A percentile compares a stretch with the other conserved stretches of the same genome.
Evolutionary conservation across 2,329 filamentous ascomycete species (phyloP).

Genomic region (Ascosphaera apis): DNA sequence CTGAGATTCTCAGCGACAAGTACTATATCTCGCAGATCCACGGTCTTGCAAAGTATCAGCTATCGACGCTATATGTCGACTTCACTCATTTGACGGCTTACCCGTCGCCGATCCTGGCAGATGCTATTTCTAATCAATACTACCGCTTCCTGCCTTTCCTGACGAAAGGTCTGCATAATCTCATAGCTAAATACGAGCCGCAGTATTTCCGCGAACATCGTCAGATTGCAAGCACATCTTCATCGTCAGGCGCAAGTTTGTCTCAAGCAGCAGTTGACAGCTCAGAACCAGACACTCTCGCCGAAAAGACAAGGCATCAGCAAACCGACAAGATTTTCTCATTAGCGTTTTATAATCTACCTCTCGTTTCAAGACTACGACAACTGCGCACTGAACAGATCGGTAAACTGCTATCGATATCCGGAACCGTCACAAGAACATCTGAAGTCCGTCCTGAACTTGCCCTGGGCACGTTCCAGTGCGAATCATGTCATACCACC

Average conservation of each 20-base stretch:
- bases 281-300: conserved; percentile 28
- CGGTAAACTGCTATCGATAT: conserved; percentile 82
- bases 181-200: conserved; percentile 86
- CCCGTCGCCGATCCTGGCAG: conserved; percentile 58
- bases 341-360: conserved; percentile 79
- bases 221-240: conserved; percentile 46
- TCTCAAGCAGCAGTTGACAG: conserved; percentile 35
- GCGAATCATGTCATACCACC: conserved; percentile 64
- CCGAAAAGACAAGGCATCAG: conserved; percentile 63
- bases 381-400: conserved; percentile 75
- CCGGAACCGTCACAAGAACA: conserved; percentile 85
- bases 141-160: conserved; percentile 90
- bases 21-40: conserved; percentile 46
- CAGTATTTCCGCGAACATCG: conserved; percentile 84
- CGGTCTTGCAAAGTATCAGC: conserved; percentile 34
- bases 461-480: conserved; percentile 76
- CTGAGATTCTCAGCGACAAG: conserved; percentile 33
- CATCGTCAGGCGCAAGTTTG: conserved; percentile 44
- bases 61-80: conserved; percentile 44
- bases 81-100: conserved; percentile 56
- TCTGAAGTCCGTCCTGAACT: conserved; percentile 92
- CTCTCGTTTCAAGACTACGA: conserved; percentile 64
- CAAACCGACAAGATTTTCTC: conserved; percentile 94
- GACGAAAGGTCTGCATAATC: conserved; percentile 66
- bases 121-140: conserved; percentile 73